Evolutionary conservation across 2,329 filamentous ascomycete species (phyloP).

Genomic region (Sordariomycetes sp.): DNA sequence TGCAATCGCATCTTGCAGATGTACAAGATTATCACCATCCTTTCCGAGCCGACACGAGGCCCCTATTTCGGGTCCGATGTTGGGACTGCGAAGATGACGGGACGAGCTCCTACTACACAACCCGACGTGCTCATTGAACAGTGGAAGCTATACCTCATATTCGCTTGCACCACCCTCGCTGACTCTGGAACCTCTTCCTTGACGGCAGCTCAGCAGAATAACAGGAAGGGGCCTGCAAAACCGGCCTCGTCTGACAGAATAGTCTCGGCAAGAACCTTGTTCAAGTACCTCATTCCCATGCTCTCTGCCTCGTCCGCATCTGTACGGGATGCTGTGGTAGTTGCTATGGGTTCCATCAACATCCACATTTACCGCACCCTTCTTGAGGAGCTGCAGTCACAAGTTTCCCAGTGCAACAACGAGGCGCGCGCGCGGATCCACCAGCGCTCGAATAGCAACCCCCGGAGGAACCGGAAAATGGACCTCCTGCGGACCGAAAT

Average conservation of each 20-base stretch:
- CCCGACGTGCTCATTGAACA: conserved; percentile 88
- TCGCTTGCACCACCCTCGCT: conserved; percentile 89
- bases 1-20: conserved; percentile 88
- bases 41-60: conserved; percentile 62
- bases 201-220: conserved; percentile 49
- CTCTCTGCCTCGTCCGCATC: conserved; percentile 67
- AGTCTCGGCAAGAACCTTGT: conserved; percentile 75
- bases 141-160: conserved; percentile 95
- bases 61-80: conserved; percentile 49
- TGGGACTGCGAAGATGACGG: conserved; percentile 34
- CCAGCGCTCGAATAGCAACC: conserved; percentile 71
- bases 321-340: conserved; percentile 80
- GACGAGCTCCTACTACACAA: conserved; percentile 53
- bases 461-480: conserved; percentile 68
- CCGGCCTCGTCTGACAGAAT: conserved; percentile 60
- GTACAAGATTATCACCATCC: conserved; percentile 67
- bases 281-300: conserved; percentile 82
- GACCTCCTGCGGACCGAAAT: conserved; percentile 86
- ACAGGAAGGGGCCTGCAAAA: conserved; percentile 67
- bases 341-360: conserved; percentile 89
- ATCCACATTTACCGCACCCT: conserved; percentile 84
- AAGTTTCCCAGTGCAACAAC: conserved; percentile 74
- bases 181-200: conserved; percentile 54
- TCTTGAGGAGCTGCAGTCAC: conserved; percentile 78
- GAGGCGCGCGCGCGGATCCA: conserved; percentile 81